Conservation (phyloP, 768 basidiomycete genomes). For the Macrolepiota albuminosa region DNA sequence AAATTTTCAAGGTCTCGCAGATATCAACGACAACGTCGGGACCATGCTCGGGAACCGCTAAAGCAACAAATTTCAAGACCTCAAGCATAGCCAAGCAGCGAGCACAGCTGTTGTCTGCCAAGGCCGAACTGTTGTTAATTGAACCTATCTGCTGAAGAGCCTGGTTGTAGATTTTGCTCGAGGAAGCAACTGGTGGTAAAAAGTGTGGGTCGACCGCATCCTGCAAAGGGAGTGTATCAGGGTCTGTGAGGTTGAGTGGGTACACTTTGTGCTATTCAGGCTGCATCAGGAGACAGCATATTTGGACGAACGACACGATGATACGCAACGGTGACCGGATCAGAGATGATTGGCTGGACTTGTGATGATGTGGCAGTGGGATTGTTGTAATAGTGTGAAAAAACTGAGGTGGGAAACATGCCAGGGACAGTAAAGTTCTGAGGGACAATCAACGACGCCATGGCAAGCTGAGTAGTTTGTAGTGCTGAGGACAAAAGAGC, state of each 20-base stretch:
- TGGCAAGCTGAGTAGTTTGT: slow-evolving; percentile 4
- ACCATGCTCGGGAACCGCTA: slow-evolving; percentile 58
- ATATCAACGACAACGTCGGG: slow-evolving; percentile 51
- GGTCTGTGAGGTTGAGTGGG: slow-evolving; percentile 58
- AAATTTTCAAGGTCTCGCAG: slow-evolving; percentile 58
- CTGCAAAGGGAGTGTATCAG: slow-evolving; percentile 51
- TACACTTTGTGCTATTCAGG: slow-evolving; percentile 48
- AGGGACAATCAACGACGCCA: slow-evolving; percentile 22
- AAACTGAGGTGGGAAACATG: slow-evolving; percentile 60
- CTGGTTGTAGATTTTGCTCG: slow-evolving; percentile 39
- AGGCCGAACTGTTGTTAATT: slow-evolving; percentile 47
- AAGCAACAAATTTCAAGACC: slow-evolving; percentile 59
- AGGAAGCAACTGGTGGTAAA: slow-evolving; percentile 52
- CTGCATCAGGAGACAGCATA: not conserved
- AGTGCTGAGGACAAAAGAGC: slow-evolving; percentile 1
- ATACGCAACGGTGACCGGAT: slow-evolving; percentile 54
- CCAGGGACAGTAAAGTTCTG: slow-evolving; percentile 58
- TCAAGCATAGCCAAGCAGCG: slow-evolving; percentile 58
- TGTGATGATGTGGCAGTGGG: slow-evolving; percentile 71
- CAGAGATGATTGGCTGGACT: slow-evolving; percentile 73
- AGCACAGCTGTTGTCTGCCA: slow-evolving; percentile 50
- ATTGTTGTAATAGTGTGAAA: slow-evolving; percentile 62
- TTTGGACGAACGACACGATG: not conserved
- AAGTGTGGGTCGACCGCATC: slow-evolving; percentile 62
- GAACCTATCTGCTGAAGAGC: slow-evolving; percentile 57